Evolutionary conservation across 1,139 yeast genomes (phyloP).

Genomic region (Tardiomyces depauwii): DNA sequence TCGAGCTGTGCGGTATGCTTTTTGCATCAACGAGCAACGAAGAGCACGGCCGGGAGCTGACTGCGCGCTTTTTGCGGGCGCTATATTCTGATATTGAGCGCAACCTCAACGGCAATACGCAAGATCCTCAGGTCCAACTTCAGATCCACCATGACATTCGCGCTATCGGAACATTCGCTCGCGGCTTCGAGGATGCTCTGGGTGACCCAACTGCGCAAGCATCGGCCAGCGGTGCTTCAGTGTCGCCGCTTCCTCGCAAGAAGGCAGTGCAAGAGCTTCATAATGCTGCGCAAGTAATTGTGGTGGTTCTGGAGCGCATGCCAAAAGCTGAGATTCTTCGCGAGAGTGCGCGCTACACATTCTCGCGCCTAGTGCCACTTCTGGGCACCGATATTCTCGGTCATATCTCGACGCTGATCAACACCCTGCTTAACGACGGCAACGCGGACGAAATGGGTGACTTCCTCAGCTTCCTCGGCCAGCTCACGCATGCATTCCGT

Average conservation of each 20-base stretch:
- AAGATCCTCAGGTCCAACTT: conserved; percentile 35
- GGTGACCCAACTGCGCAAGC: conserved; percentile 20
- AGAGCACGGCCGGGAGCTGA: conserved; percentile 23
- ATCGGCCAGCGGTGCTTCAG: conserved; percentile 14
- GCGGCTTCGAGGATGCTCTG: conserved; percentile 54
- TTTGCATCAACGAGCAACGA: conserved; percentile 26
- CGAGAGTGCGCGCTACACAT: conserved; percentile 77
- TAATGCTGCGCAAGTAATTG: conserved; percentile 70
- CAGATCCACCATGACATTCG: conserved; percentile 80
- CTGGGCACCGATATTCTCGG: conserved; percentile 43
- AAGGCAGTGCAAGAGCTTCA: conserved; percentile 35
- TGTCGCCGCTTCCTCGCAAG: conserved; percentile 20
- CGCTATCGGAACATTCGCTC: conserved; percentile 83
- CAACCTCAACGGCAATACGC: neutral
- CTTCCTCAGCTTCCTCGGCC: conserved; percentile 79
- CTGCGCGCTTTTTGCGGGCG: conserved; percentile 54
- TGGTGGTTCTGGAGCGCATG: conserved; percentile 72
- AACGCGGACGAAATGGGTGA: conserved; percentile 61
- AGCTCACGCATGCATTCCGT: conserved; percentile 69
- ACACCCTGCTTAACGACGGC: conserved; percentile 58
- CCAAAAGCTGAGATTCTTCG: conserved; percentile 59
- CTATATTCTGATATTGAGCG: conserved; percentile 60
- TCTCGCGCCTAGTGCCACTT: conserved; percentile 76
- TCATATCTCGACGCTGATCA: conserved; percentile 62
- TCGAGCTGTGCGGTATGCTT: conserved; percentile 41